These are phyloP conservation scores for Leccinum subrobustum DNA, from an alignment of 1,284 basidiomycete genomes.

Conservation along the genomic window DNA sequence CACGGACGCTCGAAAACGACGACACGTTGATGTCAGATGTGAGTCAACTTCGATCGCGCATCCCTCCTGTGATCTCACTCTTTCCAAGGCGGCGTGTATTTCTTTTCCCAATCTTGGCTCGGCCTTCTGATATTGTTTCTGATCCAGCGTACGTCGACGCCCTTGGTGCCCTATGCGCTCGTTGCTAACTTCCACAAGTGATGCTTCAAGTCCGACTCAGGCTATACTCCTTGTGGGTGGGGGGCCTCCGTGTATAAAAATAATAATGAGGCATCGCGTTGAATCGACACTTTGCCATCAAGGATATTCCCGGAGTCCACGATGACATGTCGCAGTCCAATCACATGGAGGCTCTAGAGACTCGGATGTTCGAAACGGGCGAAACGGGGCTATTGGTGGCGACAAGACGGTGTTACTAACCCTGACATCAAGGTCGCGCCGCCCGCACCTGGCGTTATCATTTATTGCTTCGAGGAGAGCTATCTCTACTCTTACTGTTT, in stretches of 20 bases:
- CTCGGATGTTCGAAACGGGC: too few species aligned
- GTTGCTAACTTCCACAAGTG: not conserved
- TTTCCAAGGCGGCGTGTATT: not conserved
- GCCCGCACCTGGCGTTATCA: conserved; percentile 78
- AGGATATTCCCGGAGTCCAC: too few species aligned
- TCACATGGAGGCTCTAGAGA: too few species aligned
- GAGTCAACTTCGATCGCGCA: not conserved
- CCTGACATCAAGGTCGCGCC: conserved; percentile 71
- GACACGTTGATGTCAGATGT: not conserved
- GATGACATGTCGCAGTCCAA: too few species aligned
- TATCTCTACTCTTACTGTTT: conserved; percentile 93
- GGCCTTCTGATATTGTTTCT: not conserved
- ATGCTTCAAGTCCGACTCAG: not conserved
- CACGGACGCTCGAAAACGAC: not conserved
- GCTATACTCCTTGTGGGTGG: not conserved
- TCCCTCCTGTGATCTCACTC: not conserved
- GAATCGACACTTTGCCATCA: too few species aligned
- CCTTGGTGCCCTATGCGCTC: not conserved
- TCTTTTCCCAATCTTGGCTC: not conserved
- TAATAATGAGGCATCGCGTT: too few species aligned
- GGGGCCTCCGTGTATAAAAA: too few species aligned
- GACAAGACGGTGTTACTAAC: conserved; percentile 60
- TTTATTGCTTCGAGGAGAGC: conserved; percentile 94
- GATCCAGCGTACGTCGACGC: not conserved
- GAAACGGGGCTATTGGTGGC: too few species aligned